These are phyloP conservation scores for Hanseniaspora occidentalis DNA, from an alignment of 805 yeast species.

Conservation along the genomic window DNA sequence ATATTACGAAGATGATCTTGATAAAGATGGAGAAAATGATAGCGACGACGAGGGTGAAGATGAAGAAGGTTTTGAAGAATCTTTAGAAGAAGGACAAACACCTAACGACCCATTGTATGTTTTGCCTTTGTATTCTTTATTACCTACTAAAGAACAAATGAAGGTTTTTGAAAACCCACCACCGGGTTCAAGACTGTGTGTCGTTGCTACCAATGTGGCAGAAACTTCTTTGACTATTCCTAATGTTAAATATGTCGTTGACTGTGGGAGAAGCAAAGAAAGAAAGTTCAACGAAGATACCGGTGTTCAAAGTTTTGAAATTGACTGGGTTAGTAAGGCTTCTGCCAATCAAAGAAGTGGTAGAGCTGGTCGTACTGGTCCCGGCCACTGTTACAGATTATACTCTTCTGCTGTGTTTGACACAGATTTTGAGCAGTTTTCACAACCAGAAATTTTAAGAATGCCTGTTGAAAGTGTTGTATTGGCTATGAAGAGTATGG, in stretches of 20 bases:
- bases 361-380: slow-evolving; percentile 97
- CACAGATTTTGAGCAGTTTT: slow-evolving; percentile 68
- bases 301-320: slow-evolving; percentile 85
- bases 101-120: slow-evolving; percentile 75
- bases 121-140: slow-evolving; percentile 78
- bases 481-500: slow-evolving; percentile 92
- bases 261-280: slow-evolving; percentile 89
- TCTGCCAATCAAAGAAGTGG: slow-evolving; percentile 93
- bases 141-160: slow-evolving; percentile 94
- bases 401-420: slow-evolving; percentile 92
- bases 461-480: slow-evolving; percentile 98
- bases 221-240: slow-evolving; percentile 97
- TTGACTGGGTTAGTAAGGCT: slow-evolving; percentile 90
- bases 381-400: slow-evolving; percentile 91
- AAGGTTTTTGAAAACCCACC: slow-evolving; percentile 84
- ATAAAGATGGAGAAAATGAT: slow-evolving; percentile 28
- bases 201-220: slow-evolving; percentile 95
- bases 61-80: slow-evolving; percentile 54
- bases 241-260: slow-evolving; percentile 87
- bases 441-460: slow-evolving; percentile 79
- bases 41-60: slow-evolving; percentile 13
- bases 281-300: slow-evolving; percentile 68
- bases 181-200: slow-evolving; percentile 70
- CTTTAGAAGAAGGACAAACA: slow-evolving; percentile 56
- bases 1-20: slow-evolving; percentile 21